phyloP scores from a whole-genome alignment of 2,329 filamentous ascomycete species.

The Metarhizium robertsii region DNA sequence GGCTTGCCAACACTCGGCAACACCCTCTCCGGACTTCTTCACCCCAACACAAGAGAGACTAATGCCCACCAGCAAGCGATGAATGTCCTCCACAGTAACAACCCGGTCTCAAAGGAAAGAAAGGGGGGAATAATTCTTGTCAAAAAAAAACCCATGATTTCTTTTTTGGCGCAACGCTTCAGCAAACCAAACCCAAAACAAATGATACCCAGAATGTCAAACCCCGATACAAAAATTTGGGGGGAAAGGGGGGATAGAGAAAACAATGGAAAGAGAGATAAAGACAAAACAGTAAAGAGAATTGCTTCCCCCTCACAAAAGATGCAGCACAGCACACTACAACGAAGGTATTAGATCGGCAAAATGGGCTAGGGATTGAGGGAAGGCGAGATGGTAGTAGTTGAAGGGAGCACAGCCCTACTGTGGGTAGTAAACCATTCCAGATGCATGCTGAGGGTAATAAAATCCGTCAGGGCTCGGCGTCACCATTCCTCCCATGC shows the following conservation, averaged over 20 bases:
- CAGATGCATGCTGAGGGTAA: slow-evolving; percentile 46
- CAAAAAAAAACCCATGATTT: not conserved
- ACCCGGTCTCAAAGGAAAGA: not conserved
- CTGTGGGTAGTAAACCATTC: slow-evolving; percentile 53
- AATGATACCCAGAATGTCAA: slow-evolving; percentile 4
- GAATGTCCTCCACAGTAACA: not conserved
- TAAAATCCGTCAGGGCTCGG: slow-evolving; percentile 62
- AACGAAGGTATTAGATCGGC: slow-evolving; percentile 22
- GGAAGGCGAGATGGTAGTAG: slow-evolving; percentile 12
- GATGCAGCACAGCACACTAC: not conserved
- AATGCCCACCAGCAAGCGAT: not conserved
- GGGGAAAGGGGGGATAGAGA: not conserved
- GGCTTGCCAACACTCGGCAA: not conserved
- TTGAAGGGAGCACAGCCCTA: slow-evolving; percentile 28
- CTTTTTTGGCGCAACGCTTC: slow-evolving; percentile 3
- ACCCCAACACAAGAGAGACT: not conserved
- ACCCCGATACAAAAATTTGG: not conserved
- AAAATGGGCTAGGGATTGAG: slow-evolving; percentile 13
- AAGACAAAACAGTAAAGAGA: slow-evolving; percentile 4
- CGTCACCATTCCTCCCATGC: slow-evolving; percentile 76
- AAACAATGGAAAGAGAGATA: not conserved
- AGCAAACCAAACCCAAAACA: not conserved
- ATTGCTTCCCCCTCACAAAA: not conserved
- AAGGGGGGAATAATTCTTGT: not conserved
- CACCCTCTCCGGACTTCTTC: not conserved